These are phyloP conservation scores for Coemansia biformis DNA, from an alignment of 192 early-diverging fungal species.

Conservation along the genomic window DNA sequence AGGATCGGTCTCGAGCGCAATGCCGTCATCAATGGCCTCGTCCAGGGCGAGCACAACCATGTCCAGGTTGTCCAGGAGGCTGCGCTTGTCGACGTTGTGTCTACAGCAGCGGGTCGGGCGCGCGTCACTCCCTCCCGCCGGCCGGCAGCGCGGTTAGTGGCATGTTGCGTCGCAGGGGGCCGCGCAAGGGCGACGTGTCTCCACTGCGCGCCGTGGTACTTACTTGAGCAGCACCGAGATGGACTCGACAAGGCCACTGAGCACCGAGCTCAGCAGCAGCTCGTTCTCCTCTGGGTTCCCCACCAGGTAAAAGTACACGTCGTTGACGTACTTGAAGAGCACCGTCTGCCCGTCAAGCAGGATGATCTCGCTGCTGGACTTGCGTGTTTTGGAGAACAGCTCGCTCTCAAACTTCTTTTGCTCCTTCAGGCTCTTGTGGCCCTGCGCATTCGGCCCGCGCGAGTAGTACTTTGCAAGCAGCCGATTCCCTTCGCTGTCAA, in stretches of 20 bases:
- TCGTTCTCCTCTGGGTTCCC: constrained; percentile 93
- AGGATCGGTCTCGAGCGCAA: constrained; percentile 69
- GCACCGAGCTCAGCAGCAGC: constrained; percentile 69
- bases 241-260: constrained; percentile 80
- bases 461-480: constrained; percentile 91
- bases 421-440: constrained; percentile 59
- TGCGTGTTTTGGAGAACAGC: constrained; percentile 88
- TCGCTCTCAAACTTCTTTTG: constrained; percentile 89
- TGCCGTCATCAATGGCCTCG: constrained; percentile 91
- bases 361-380: constrained; percentile 77
- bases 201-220: background rate
- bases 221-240: constrained; percentile 79
- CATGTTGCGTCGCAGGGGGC: background rate
- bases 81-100: constrained; percentile 87
- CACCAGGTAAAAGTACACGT: constrained; percentile 88
- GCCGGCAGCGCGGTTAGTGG: background rate
- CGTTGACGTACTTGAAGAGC: constrained; percentile 77
- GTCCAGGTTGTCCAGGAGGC: constrained; percentile 86
- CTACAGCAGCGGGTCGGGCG: background rate
- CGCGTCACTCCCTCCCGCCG: too few species aligned
- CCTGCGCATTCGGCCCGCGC: constrained; percentile 16
- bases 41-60: constrained; percentile 85
- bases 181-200: background rate
- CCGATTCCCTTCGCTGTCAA: constrained; percentile 89
- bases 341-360: constrained; percentile 90